phyloP scores from a whole-genome alignment of 2,329 filamentous ascomycete genomes.

The Stagonosporopsis tanaceti region DNA sequence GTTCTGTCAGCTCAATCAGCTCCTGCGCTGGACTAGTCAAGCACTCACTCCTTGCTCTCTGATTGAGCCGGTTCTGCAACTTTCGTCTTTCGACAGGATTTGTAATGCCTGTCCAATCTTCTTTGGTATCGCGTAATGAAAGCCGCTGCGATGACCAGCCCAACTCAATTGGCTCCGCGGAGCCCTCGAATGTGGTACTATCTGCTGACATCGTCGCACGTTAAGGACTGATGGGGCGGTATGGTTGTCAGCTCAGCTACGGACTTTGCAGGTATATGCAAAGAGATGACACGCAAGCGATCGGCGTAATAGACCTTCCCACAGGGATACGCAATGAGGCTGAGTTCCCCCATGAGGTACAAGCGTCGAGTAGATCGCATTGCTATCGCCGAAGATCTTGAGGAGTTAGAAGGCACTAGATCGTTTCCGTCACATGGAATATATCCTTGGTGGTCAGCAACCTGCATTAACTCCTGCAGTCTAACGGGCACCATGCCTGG shows the following conservation, averaged over 20 bases:
- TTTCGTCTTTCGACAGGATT: conserved; percentile 25
- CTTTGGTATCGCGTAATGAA: conserved; percentile 14
- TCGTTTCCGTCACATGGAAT: neutral
- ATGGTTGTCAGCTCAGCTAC: neutral
- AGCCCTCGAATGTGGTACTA: neutral
- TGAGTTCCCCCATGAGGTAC: neutral
- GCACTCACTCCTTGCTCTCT: conserved; percentile 24
- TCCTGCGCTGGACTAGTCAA: neutral
- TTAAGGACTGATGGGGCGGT: neutral
- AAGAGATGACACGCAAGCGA: conserved; percentile 4
- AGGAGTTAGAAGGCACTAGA: neutral
- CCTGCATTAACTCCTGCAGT: conserved; percentile 12
- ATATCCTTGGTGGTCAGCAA: conserved; percentile 10
- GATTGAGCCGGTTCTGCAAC: conserved; percentile 32
- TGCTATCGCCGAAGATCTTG: conserved; percentile 1
- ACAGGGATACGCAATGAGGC: conserved; percentile 1
- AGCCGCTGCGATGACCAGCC: conserved; percentile 24
- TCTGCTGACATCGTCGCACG: conserved; percentile 4
- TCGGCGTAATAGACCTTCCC: neutral
- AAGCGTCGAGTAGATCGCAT: neutral
- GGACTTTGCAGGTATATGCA: conserved; percentile 14
- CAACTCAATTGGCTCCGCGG: conserved; percentile 10
- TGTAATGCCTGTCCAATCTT: conserved; percentile 32
- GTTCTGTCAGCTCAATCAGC: neutral
- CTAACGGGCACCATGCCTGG: conserved; percentile 1